A percentile compares a stretch with the other conserved stretches of the same genome.
phyloP scores from a whole-genome alignment of 768 basidiomycete species.

The Kondoa malvinella region DNA sequence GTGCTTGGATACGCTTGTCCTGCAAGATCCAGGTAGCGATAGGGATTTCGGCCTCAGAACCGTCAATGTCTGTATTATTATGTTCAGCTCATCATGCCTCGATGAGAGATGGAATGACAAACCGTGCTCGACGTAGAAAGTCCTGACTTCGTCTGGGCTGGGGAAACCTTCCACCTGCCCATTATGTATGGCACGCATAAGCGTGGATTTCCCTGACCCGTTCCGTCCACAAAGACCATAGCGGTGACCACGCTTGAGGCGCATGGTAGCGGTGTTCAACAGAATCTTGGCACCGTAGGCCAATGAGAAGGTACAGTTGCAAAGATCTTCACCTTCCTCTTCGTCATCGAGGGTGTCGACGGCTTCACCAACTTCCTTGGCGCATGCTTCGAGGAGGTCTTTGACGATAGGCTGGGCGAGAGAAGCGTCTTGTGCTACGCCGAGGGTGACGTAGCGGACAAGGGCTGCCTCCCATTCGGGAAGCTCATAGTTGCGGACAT shows the following conservation, averaged over 20 bases:
- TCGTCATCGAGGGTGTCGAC: slow-evolving; percentile 30
- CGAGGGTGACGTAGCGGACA: slow-evolving; percentile 26
- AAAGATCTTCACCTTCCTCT: slow-evolving; percentile 59
- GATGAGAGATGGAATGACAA: slow-evolving; percentile 37
- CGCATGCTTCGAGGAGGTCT: slow-evolving; percentile 47
- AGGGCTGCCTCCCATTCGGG: slow-evolving; percentile 29
- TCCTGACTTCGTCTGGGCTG: slow-evolving; percentile 64
- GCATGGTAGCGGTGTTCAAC: slow-evolving; percentile 80
- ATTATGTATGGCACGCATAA: slow-evolving; percentile 85
- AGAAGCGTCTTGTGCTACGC: slow-evolving; percentile 39
- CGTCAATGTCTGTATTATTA: slow-evolving; percentile 19
- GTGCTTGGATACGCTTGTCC: slow-evolving; percentile 40
- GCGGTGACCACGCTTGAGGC: slow-evolving; percentile 72
- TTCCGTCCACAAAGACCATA: slow-evolving; percentile 93
- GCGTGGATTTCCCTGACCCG: slow-evolving; percentile 85
- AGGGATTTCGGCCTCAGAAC: slow-evolving; percentile 53
- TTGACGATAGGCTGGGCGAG: slow-evolving; percentile 54
- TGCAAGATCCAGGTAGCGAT: slow-evolving; percentile 81
- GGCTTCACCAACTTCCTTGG: slow-evolving; percentile 29
- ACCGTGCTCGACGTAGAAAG: slow-evolving; percentile 89
- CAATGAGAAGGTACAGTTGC: slow-evolving; percentile 85
- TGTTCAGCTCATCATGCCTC: neutral
- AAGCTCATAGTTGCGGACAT: slow-evolving; percentile 31
- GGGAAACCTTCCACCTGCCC: slow-evolving; percentile 80
- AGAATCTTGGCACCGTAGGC: slow-evolving; percentile 51